Evolutionary conservation across 164 flowering plant genomes (phyloP).

Genomic region (Umbilicus rupestris): DNA sequence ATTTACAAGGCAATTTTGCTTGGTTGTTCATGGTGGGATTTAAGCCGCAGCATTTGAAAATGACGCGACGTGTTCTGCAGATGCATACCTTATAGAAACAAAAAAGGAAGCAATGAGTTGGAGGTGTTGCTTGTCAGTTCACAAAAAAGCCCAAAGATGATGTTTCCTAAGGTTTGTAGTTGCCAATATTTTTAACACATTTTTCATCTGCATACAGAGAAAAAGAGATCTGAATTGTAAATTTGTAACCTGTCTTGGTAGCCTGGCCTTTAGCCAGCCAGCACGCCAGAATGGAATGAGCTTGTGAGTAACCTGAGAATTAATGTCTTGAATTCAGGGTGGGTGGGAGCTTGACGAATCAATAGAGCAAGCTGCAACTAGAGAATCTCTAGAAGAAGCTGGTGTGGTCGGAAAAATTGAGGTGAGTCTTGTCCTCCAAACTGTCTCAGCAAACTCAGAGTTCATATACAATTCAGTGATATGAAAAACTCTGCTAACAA

Average conservation of each 20-base stretch:
- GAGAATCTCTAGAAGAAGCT: constrained; percentile 61
- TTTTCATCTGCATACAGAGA: background rate
- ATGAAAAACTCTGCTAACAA: background rate
- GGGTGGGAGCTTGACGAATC: constrained; percentile 68
- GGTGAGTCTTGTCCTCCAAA: constrained; percentile 17
- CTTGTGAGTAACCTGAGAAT: background rate
- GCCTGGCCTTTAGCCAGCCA: background rate
- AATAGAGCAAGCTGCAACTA: constrained; percentile 34
- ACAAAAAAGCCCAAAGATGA: constrained; percentile 37
- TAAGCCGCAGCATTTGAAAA: background rate
- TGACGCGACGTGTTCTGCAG: constrained; percentile 20
- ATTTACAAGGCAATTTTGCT: background rate
- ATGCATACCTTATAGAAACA: constrained; percentile 54
- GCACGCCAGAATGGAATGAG: background rate
- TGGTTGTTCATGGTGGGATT: background rate
- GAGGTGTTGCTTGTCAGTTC: constrained; percentile 53
- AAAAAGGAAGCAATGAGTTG: constrained; percentile 20
- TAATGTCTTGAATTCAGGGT: constrained; percentile 23
- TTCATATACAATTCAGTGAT: background rate
- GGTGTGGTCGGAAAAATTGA: constrained; percentile 46
- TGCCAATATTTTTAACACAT: background rate
- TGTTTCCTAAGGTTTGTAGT: constrained; percentile 62
- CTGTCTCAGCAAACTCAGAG: background rate
- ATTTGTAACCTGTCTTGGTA: too few relatives aligned
- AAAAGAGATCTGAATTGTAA: background rate